Evolutionary conservation across 306 rosid genomes (phyloP).

Genomic region (Begonia masoniana): DNA sequence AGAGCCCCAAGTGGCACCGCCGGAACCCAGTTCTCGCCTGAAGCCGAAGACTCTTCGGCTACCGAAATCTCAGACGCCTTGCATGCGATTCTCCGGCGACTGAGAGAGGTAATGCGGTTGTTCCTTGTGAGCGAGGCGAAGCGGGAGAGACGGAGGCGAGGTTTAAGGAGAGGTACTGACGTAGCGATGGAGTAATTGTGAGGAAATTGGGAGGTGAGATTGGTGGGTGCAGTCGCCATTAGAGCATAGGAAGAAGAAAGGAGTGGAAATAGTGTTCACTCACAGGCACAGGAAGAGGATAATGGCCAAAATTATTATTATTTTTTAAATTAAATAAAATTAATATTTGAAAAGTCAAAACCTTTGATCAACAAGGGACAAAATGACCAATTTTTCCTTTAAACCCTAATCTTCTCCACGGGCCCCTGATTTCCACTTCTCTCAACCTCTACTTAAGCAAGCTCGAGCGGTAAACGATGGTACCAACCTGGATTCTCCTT

Average conservation of each 20-base stretch:
- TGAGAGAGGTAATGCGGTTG: neutral
- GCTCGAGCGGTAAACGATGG: too few species aligned
- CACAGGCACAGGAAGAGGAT: too few species aligned
- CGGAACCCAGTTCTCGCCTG: slow-evolving; percentile 69
- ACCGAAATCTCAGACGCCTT: slow-evolving; percentile 61
- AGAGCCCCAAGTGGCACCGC: slow-evolving; percentile 85
- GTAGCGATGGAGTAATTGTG: slow-evolving; percentile 1
- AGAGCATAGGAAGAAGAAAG: neutral
- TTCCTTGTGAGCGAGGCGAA: slow-evolving; percentile 1
- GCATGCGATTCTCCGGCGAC: slow-evolving; percentile 19
- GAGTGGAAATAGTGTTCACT: neutral
- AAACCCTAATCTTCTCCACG: too few species aligned
- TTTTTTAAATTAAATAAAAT: too few species aligned
- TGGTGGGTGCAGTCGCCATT: slow-evolving; percentile 6
- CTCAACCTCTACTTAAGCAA: too few species aligned
- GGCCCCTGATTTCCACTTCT: too few species aligned
- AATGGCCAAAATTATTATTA: too few species aligned
- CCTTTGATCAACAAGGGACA: too few species aligned
- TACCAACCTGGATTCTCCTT: too few species aligned
- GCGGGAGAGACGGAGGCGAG: slow-evolving; percentile 6
- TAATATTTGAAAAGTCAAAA: too few species aligned
- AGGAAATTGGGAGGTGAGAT: slow-evolving; percentile 10
- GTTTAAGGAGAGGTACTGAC: neutral
- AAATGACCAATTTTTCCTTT: too few species aligned
- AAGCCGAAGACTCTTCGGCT: slow-evolving; percentile 39